A percentile compares a stretch with the other conserved stretches of the same genome.
Evolutionary conservation across 1,284 basidiomycete species (phyloP).

Genomic region (Volvariella volvacea): DNA sequence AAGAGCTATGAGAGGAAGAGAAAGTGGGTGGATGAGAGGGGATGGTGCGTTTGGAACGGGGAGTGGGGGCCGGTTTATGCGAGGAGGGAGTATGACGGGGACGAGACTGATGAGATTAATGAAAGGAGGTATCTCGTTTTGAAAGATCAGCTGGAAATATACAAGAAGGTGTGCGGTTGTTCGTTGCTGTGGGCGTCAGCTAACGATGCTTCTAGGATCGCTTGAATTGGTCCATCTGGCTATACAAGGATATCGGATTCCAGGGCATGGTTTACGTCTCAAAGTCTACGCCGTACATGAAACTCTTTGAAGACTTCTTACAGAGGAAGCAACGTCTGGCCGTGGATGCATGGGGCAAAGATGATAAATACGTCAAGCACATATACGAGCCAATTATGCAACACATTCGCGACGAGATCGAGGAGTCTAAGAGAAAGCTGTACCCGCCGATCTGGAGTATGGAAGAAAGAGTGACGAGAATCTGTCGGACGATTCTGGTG

Average conservation of each 20-base stretch:
- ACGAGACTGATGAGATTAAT: conserved; percentile 57
- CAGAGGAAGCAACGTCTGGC: conserved; percentile 59
- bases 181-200: conserved; percentile 5
- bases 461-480: conserved; percentile 39
- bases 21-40: conserved; percentile 58
- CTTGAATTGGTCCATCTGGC: conserved; percentile 78
- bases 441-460: conserved; percentile 41
- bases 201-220: too few species aligned
- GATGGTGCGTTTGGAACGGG: conserved; percentile 68
- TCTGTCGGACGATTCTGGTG: conserved; percentile 57
- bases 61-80: conserved; percentile 72
- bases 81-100: conserved; percentile 49
- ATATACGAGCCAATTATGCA: conserved; percentile 54
- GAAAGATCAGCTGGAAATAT: conserved; percentile 68
- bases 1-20: conserved; percentile 61
- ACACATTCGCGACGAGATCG: conserved; percentile 40
- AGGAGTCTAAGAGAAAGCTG: conserved; percentile 30
- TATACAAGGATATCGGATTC: conserved; percentile 83
- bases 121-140: conserved; percentile 59
- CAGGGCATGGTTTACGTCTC: conserved; percentile 77
- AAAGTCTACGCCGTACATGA: conserved; percentile 64
- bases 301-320: conserved; percentile 55
- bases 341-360: conserved; percentile 62
- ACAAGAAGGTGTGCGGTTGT: conserved; percentile 51
- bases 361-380: conserved; percentile 45